Evolutionary conservation across 345 rosid species (phyloP), one percentile per base, ranked within the genome.

Genomic region (Ceriops decandra): DNA sequence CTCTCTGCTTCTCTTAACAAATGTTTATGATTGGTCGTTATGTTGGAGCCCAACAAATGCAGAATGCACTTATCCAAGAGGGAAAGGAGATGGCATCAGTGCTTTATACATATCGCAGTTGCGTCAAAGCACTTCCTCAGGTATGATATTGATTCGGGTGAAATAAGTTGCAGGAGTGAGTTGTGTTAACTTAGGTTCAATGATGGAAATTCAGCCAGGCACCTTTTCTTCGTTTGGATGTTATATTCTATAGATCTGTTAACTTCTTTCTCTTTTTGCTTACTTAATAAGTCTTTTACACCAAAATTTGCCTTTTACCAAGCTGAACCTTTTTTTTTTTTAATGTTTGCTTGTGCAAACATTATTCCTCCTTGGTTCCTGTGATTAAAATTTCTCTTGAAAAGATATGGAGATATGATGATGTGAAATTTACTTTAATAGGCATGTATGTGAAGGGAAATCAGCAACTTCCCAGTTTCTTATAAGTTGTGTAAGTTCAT

Each of bases 101-200:
- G 74, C 96, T 95, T 70, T 95, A 92, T 74, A 90, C 99, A 1
- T 95, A 95, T 72, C 92, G 99, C 72, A 92, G 97, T 68, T 95
- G 99, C 63, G 98, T 95, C 68, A 95, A 95, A 92, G 99, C 99
- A 8, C 87, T 95, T 64, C 98, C 99, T 81, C 99, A 95, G 99
- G 99, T 89, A 36, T 67, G 27, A 38, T 70, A 67, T 63, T 31
- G 58, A 35, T 24, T 26, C 36, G 31, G 24, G 66, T 60, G 26
- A 36, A 60, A 38, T 73, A 42, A 22, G 56, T 11, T 35, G 0
- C 9, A 16, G 28, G 30, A 33, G 57, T 31, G 58, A 73, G 20
- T 49, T 26, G 57, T 31, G 52, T 67, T 27, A 36, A 17, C 13
- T 26, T 6, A 17, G 32, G 30, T n/a, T 54, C 65, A 26, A 30